Evolutionary conservation across 805 yeast species (phyloP), one percentile per base, ranked within the genome.

Genomic region (Metschnikowia proteae): DNA sequence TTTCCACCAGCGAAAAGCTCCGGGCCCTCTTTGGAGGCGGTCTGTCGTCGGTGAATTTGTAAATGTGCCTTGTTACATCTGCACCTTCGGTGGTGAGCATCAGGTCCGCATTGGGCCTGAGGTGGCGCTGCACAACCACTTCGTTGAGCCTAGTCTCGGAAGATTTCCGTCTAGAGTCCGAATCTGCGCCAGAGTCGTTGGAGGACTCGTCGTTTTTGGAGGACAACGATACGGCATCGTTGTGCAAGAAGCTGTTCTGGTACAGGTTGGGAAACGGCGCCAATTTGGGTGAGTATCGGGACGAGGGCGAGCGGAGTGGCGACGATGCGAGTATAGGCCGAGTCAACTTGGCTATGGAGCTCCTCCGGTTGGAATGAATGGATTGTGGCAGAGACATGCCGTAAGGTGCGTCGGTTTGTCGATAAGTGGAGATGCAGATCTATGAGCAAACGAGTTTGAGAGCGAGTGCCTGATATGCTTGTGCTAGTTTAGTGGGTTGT

Each of bases 381-480:
- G 52, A 54, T 23, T 47, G 53, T 6, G 60, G 60, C 49, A 49
- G 57, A 43, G 57, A 51, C 60, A 56, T 56, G 48, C 35, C 30
- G 9, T 6, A 8, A 22, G 25, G 25, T 35, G 38, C 5, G 17
- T 2, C 11, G 38, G 6, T 5, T 35, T 7, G 9, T 6, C 30
- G 30, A 28, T 6, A 3, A 28, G 9, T 6, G 30, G 30, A 8
- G 30, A 28, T 3, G 17, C 17, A 17, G 17, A 17, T 17, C 17
- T 17, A 17, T 17, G 17, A 17, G 17, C 17, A 1, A 17, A 2
- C 17, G 17, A 17, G 17, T 17, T 17, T 17, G 2, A 17, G 17
- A 17, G 17, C 17, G 17, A 17, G 17, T 17, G 17, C 17, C 17
- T 17, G 17, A 17, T 17, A 17, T 17, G 17, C 17, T 17, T n/a